These are phyloP conservation scores for Pyrenophora teres DNA, from an alignment of 2,329 filamentous ascomycete species.

Conservation along the genomic window DNA sequence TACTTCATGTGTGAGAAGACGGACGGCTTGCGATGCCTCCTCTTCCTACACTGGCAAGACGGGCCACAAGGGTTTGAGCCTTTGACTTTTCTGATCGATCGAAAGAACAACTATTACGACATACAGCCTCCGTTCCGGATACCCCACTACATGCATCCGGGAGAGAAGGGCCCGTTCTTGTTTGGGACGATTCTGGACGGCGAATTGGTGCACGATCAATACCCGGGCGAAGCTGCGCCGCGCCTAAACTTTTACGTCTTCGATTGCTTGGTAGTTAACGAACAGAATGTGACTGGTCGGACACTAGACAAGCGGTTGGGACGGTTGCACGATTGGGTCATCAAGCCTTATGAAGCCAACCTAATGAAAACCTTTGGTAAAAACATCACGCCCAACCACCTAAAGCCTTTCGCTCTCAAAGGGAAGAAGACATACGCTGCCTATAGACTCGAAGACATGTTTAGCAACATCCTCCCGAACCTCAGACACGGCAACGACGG, in stretches of 20 bases:
- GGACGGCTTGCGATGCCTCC: slow-evolving; percentile 91
- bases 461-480: slow-evolving; percentile 79
- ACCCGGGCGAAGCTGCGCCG: slow-evolving; percentile 66
- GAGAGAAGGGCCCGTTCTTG: slow-evolving; percentile 67
- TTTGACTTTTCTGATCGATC: slow-evolving; percentile 90
- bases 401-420: slow-evolving; percentile 76
- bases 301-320: slow-evolving; percentile 87
- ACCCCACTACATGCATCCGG: slow-evolving; percentile 67
- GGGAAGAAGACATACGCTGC: slow-evolving; percentile 88
- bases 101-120: slow-evolving; percentile 96
- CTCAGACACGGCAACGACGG: slow-evolving; percentile 95
- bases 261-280: slow-evolving; percentile 84
- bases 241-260: slow-evolving; percentile 85
- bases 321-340: slow-evolving; percentile 79
- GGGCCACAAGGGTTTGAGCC: slow-evolving; percentile 29
- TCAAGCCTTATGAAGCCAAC: slow-evolving; percentile 69
- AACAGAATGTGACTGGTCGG: slow-evolving; percentile 73
- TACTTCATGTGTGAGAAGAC: slow-evolving; percentile 99
- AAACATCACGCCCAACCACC: slow-evolving; percentile 58
- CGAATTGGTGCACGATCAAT: slow-evolving; percentile 86
- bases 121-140: slow-evolving; percentile 78
- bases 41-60: slow-evolving; percentile 78
- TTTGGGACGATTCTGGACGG: slow-evolving; percentile 84
- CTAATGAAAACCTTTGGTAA: slow-evolving; percentile 47
- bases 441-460: slow-evolving; percentile 80